Evolutionary conservation across 2,329 filamentous ascomycete genomes (phyloP).

Genomic region (Thielaviopsis euricoi): DNA sequence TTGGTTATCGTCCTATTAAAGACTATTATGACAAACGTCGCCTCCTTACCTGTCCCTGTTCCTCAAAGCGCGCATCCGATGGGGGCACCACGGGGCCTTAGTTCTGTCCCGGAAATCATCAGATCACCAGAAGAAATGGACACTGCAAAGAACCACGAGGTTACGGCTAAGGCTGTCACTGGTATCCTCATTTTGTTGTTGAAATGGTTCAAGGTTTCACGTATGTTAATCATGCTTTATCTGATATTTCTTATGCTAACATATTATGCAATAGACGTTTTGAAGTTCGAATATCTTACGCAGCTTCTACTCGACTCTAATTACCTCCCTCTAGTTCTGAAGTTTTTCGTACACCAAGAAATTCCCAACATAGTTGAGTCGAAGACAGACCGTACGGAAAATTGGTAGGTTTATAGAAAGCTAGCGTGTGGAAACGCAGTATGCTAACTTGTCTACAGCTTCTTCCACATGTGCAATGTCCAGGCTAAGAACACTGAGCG

Average conservation of each 20-base stretch:
- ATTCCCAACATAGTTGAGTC: conserved; percentile 80
- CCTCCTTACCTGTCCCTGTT: conserved; percentile 36
- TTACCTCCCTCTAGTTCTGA: conserved; percentile 81
- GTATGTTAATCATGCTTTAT: conserved; percentile 33
- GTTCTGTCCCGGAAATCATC: conserved; percentile 21
- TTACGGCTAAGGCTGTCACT: conserved; percentile 82
- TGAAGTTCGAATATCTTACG: conserved; percentile 92
- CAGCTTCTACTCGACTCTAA: conserved; percentile 89
- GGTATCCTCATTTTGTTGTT: conserved; percentile 71
- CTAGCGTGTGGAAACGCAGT: background rate
- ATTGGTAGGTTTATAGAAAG: conserved; percentile 40
- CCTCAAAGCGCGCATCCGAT: conserved; percentile 11
- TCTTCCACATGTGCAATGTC: conserved; percentile 77
- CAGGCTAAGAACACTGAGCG: conserved; percentile 33
- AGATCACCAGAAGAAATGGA: conserved; percentile 59
- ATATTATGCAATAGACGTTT: conserved; percentile 43
- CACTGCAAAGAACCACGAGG: conserved; percentile 64
- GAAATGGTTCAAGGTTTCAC: conserved; percentile 93
- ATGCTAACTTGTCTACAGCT: conserved; percentile 32
- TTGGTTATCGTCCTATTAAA: conserved; percentile 85
- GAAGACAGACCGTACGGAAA: conserved; percentile 64
- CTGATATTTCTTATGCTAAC: conserved; percentile 13
- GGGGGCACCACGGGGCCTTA: conserved; percentile 22
- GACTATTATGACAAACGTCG: conserved; percentile 73
- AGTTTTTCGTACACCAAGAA: conserved; percentile 88